Conservation (phyloP, 2,329 filamentous ascomycete species). For the Fusarium coicis region DNA sequence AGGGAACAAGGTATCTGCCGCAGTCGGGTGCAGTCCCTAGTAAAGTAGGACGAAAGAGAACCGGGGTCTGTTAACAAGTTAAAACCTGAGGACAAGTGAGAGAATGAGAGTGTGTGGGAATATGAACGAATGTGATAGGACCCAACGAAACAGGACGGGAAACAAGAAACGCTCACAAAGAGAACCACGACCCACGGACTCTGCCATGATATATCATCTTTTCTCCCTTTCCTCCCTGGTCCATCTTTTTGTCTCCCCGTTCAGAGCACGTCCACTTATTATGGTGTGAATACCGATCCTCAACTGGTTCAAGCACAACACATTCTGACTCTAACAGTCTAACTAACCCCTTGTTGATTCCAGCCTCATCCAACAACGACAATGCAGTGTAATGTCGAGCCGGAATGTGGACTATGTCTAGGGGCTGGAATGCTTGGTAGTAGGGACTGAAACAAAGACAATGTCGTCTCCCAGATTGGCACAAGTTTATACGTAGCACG, state of each 20-base stretch:
- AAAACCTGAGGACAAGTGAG: not conserved
- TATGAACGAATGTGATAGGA: constrained; percentile 9
- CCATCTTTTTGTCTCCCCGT: constrained; percentile 21
- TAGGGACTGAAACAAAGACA: constrained; percentile 52
- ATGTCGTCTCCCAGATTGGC: constrained; percentile 43
- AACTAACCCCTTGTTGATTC: constrained; percentile 29
- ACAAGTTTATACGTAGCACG: constrained; percentile 36
- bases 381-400: constrained; percentile 49
- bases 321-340: not conserved
- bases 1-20: constrained; percentile 24
- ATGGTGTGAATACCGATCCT: constrained; percentile 27
- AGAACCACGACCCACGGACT: constrained; percentile 29
- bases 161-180: constrained; percentile 29
- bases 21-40: constrained; percentile 5
- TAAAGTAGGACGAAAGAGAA: constrained; percentile 16
- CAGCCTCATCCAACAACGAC: constrained; percentile 50
- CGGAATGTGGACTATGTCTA: constrained; percentile 35
- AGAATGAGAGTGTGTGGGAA: not conserved
- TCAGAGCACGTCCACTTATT: constrained; percentile 19
- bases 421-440: constrained; percentile 48
- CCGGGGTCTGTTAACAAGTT: constrained; percentile 18
- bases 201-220: constrained; percentile 39
- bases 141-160: constrained; percentile 26
- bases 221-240: constrained; percentile 25
- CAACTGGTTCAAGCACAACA: constrained; percentile 33